Percentiles rank a stretch among this genome's conserved stretches.
These are phyloP conservation scores for Haplographium delicatum DNA, from an alignment of 495 filamentous ascomycete species.

Conservation along the genomic window DNA sequence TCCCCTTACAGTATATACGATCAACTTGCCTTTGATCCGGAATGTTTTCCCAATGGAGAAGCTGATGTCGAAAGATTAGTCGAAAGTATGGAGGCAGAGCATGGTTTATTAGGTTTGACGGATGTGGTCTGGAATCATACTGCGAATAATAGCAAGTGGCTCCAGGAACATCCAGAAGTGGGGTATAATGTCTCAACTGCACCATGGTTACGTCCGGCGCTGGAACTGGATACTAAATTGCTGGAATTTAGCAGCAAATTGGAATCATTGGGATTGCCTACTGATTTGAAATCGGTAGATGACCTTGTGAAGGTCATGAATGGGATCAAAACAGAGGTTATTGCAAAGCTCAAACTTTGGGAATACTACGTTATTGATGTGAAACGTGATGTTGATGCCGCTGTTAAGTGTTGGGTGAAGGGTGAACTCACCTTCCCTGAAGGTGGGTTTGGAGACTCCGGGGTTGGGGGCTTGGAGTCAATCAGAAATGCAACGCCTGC, in stretches of 20 bases:
- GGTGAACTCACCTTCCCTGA: slow-evolving; percentile 45
- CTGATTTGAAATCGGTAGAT: slow-evolving; percentile 59
- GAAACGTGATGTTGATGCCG: slow-evolving; percentile 60
- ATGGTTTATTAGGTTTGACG: slow-evolving; percentile 81
- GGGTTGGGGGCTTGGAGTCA: slow-evolving; percentile 46
- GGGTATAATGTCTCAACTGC: slow-evolving; percentile 93
- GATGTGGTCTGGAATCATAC: slow-evolving; percentile 99
- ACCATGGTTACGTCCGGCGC: slow-evolving; percentile 85
- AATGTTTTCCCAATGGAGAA: slow-evolving; percentile 80
- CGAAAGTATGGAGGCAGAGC: slow-evolving; percentile 74
- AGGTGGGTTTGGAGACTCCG: slow-evolving; percentile 36
- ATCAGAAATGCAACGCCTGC: slow-evolving; percentile 51
- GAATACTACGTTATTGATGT: slow-evolving; percentile 87
- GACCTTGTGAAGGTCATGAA: slow-evolving; percentile 85
- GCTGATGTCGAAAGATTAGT: slow-evolving; percentile 74
- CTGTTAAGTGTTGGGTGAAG: slow-evolving; percentile 64
- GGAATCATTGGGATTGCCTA: slow-evolving; percentile 62
- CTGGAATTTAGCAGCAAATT: slow-evolving; percentile 71
- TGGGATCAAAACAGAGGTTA: slow-evolving; percentile 70
- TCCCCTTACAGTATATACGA: slow-evolving; percentile 97
- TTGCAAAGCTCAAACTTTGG: slow-evolving; percentile 77
- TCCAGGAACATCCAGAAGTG: slow-evolving; percentile 89
- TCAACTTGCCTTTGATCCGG: slow-evolving; percentile 80
- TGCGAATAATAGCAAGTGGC: slow-evolving; percentile 90
- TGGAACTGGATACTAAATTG: slow-evolving; percentile 80